Evolutionary conservation across 805 yeast species (phyloP), one percentile per base, ranked within the genome.

Genomic region (Starmerella ratchasimensis): DNA sequence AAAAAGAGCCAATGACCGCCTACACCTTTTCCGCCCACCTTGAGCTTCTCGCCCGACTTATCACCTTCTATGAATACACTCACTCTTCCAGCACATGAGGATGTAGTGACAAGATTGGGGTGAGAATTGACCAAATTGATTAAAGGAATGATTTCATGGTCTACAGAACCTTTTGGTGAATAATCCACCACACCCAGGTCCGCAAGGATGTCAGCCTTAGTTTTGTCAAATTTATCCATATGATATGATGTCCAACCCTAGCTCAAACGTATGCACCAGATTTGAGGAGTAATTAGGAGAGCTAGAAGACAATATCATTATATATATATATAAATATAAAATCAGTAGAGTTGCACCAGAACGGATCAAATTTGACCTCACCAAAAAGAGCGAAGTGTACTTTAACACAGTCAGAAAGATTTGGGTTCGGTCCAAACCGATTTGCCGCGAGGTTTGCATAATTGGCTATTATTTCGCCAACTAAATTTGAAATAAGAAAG

Each of bases 131-230:
- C 76, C 13, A 75, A 53, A 13, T 71, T 57, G 43, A 83, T 80
- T 15, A 83, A 65, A 2, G 94, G 93, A 10, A 76, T 51, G 49
- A 93, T 76, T 16, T 69, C 60, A 34, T 60, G 72, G 57, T 83
- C 94, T n/a, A 82, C 74, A 2, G 82, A 68, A 1, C 94, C 94
- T 51, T 83, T 84, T 13, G 94, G 94, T 2, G 93, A 79, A 39
- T n/a, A 73, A 40, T 49, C 53, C 9, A 49, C 52, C 13, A 49
- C 53, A 18, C 53, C 53, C 17, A 49, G 33, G 16, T 34, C 41
- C 30, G 45, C 51, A 5, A 49, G 42, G 17, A 49, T 49, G 19
- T 46, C 47, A 14, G 43, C 28, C 36, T 49, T 49, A 8, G 44
- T 39, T 11, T 38, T 28, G 20, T 44, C 45, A 30, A 45, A 45